Base-by-base conservation (phyloP, 805 yeast species). In the Candida schatavii region DNA sequence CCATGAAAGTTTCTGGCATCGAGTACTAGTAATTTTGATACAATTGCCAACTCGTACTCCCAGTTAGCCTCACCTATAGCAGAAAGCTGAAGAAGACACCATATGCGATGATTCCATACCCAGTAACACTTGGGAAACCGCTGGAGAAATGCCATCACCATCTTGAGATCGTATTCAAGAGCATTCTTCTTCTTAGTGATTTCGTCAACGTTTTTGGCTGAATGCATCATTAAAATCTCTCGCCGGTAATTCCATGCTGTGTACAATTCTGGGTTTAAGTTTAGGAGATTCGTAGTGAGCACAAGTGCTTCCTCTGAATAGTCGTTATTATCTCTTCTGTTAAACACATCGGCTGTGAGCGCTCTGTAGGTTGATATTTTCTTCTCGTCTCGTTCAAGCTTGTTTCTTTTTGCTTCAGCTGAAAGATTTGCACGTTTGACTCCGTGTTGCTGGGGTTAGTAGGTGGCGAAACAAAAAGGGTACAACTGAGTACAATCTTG, bases 1-100 rank as follows among this genome's bases (percentile, higher is more conserved):
- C 96, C 98, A 59, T 90, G 97, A 61, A 75, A 93, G 59, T 93
- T 93, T 51, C 99, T 75, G 14, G 85, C 72, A 56, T 93, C 99
- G 39, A 76, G 60, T 20, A 74, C 72, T 40, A 91, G 70, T 52
- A 93, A 66, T 52, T 80, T 80, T 44, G 77, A 77, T 1, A 88
- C 90, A 6, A 89, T 72, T 1, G 62, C 70, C 52, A 93, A 62
- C 59, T 93, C 99, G 25, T 54, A 57, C n/a, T 68, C 59, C 93
- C 95, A 88, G 41, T 82, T 64, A 9, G 83, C 78, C 28, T 55
- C 51, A 2, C 74, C 70, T 26, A 78, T 76, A 15, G 68, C 57
- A 27, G 77, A 72, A 31, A 69, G 44, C 44, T 57, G 55, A 41
- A 51, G 52, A 30, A 91, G 62, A 34, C 85, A 75, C 98, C 99